phyloP scores from a whole-genome alignment of 139 green algal species.

The Closterium sp. region DNA sequence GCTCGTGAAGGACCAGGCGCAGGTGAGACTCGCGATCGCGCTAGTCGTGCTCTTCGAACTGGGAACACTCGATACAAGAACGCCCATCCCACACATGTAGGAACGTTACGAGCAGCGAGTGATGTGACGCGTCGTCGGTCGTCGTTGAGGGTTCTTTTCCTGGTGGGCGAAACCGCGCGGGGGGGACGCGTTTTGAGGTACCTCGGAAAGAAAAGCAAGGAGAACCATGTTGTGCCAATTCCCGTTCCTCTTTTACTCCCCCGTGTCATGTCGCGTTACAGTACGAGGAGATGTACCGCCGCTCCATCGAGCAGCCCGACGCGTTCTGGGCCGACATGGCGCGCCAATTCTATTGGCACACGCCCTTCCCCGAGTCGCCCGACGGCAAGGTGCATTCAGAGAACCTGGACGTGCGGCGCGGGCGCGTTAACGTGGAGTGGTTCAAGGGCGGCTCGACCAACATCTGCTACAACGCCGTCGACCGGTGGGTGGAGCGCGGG shows the following conservation, averaged over 20 bases:
- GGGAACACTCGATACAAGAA: background rate
- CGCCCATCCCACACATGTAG: too few relatives aligned
- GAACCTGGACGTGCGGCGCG: conserved; percentile 81
- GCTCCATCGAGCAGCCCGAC: conserved; percentile 80
- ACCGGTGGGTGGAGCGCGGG: conserved; percentile 63
- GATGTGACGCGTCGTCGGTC: background rate
- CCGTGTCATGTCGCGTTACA: conserved; percentile 50
- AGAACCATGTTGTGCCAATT: background rate
- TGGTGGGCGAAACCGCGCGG: too few relatives aligned
- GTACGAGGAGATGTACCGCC: conserved; percentile 83
- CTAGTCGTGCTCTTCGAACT: too few relatives aligned
- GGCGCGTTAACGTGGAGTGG: conserved; percentile 64
- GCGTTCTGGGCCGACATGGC: conserved; percentile 89
- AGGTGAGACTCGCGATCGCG: background rate
- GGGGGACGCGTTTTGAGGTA: background rate
- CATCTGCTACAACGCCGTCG: conserved; percentile 83
- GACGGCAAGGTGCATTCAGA: conserved; percentile 44
- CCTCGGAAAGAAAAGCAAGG: background rate
- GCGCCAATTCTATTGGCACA: conserved; percentile 84
- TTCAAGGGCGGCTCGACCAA: conserved; percentile 78
- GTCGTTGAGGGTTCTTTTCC: too few relatives aligned
- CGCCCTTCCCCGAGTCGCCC: conserved; percentile 49
- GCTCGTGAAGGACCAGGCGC: background rate
- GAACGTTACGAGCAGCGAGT: background rate
- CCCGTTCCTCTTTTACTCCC: background rate